Conservation (phyloP, 306 rosid genomes). For the Medicago arabica region DNA sequence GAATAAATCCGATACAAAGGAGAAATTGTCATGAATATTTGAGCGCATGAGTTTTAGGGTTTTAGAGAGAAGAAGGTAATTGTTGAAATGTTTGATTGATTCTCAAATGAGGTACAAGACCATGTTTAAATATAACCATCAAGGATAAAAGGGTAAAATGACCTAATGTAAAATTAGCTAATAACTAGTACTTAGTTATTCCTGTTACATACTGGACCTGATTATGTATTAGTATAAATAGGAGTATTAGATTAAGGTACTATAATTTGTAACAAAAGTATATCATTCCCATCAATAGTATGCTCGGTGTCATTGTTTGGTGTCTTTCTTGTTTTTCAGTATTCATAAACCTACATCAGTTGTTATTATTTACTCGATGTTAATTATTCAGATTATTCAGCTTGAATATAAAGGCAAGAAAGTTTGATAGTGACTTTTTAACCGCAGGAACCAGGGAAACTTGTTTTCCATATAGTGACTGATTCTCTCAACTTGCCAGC, state of each 20-base stretch:
- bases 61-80: no score
- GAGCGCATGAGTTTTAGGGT: no score
- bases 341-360: not conserved
- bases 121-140: no score
- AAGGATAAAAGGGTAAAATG: no score
- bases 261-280: conserved; percentile 1
- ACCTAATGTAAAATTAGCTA: no score
- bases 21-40: no score
- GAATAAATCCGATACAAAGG: no score
- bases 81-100: no score
- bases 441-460: conserved; percentile 42
- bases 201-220: not conserved
- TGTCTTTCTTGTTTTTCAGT: conserved; percentile 5
- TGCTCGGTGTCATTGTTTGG: not conserved
- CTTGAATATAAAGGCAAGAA: not conserved
- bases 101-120: no score
- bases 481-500: conserved; percentile 39
- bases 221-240: conserved; percentile 22
- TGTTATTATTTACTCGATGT: not conserved
- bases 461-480: conserved; percentile 44
- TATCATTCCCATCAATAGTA: not conserved
- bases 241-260: conserved; percentile 4
- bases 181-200: no score
- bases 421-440: conserved; percentile 31
- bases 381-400: not conserved